Evolutionary conservation across 768 basidiomycete species (phyloP).

Genomic region (Suillus subaureus): DNA sequence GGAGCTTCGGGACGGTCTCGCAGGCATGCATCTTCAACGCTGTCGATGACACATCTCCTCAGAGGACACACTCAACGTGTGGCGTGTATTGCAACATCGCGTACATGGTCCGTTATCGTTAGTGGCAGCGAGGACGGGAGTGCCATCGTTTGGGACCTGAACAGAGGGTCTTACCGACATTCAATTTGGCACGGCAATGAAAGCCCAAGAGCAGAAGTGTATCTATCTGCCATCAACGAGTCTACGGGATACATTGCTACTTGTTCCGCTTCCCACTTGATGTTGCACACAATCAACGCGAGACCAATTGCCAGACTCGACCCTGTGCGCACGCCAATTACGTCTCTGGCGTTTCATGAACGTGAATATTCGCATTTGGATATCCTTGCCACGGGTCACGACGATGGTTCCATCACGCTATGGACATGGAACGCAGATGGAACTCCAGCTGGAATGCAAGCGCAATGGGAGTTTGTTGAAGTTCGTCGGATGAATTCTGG

Average conservation of each 20-base stretch:
- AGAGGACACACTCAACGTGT: constrained; percentile 76
- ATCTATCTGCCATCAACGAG: constrained; percentile 79
- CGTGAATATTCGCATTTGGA: constrained; percentile 82
- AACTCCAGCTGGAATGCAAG: constrained; percentile 64
- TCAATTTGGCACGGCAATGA: constrained; percentile 72
- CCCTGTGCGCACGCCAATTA: constrained; percentile 53
- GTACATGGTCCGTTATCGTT: constrained; percentile 80
- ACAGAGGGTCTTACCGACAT: constrained; percentile 76
- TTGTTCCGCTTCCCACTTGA: constrained; percentile 70
- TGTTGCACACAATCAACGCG: constrained; percentile 86
- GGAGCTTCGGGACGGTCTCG: constrained; percentile 20
- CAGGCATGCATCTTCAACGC: constrained; percentile 29
- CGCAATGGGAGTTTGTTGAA: constrained; percentile 75
- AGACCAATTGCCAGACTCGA: constrained; percentile 74
- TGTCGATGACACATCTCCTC: constrained; percentile 70
- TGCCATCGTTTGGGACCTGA: constrained; percentile 89
- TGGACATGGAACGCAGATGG: constrained; percentile 84
- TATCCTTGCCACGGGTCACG: constrained; percentile 77
- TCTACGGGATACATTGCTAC: constrained; percentile 89
- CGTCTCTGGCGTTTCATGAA: constrained; percentile 84
- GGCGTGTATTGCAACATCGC: constrained; percentile 68
- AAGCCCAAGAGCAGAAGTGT: constrained; percentile 44
- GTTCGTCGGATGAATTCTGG: constrained; percentile 68
- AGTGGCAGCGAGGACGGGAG: constrained; percentile 88
- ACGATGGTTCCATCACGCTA: constrained; percentile 77